These are phyloP conservation scores for Suillus weaverae DNA, from an alignment of 768 basidiomycete species.

Conservation along the genomic window DNA sequence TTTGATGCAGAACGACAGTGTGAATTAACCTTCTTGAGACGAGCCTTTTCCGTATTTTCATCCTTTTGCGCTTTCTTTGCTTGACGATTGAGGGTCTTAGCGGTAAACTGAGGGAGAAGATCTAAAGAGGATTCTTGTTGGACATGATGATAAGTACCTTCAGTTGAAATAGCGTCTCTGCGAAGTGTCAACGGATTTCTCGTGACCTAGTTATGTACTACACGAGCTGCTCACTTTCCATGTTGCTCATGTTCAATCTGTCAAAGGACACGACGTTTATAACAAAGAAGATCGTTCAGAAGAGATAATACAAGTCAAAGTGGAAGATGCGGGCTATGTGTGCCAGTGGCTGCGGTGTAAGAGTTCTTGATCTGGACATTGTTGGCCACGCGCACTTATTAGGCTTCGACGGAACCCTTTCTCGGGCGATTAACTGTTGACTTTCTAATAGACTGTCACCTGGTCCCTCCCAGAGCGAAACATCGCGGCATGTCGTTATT, in stretches of 20 bases:
- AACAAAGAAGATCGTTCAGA: background rate
- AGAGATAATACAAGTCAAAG: background rate
- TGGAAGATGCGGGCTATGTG: background rate
- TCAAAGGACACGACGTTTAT: background rate
- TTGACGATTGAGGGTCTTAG: constrained; percentile 91
- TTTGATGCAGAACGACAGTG: background rate
- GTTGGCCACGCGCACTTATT: background rate
- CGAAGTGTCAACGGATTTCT: constrained; percentile 30
- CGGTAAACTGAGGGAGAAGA: constrained; percentile 74
- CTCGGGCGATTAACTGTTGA: background rate
- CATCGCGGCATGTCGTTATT: constrained; percentile 21
- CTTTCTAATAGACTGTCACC: background rate
- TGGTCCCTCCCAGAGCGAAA: background rate
- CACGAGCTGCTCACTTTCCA: constrained; percentile 72
- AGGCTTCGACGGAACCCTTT: background rate
- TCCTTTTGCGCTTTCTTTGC: constrained; percentile 98
- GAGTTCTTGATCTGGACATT: background rate
- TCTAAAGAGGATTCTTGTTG: constrained; percentile 15
- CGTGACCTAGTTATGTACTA: background rate
- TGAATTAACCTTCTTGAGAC: constrained; percentile 82
- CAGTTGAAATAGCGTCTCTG: constrained; percentile 98
- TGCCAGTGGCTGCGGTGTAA: background rate
- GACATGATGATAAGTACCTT: constrained; percentile 57
- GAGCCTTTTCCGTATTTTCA: constrained; percentile 82
- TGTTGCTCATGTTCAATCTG: constrained; percentile 61